Evolutionary conservation across 164 flowering plant species (phyloP).

Genomic region (Amborella trichopoda): DNA sequence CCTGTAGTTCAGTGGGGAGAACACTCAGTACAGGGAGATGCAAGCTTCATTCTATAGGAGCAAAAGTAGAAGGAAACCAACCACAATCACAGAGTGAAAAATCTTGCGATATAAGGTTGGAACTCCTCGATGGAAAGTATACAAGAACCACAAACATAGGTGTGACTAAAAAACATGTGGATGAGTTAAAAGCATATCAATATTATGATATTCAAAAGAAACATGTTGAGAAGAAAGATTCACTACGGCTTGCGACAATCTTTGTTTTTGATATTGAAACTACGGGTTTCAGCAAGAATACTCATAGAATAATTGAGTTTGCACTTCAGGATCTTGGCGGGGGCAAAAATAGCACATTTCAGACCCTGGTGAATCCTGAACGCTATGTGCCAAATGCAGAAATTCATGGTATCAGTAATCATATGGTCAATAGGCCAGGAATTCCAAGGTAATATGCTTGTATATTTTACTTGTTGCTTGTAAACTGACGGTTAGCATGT

Average conservation of each 20-base stretch:
- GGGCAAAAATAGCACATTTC: conserved; percentile 81
- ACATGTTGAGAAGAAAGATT: conserved; percentile 22
- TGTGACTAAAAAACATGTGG: conserved; percentile 17
- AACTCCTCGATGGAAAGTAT: conserved; percentile 27
- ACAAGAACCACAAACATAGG: conserved; percentile 17
- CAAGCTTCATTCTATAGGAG: conserved; percentile 24
- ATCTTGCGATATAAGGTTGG: conserved; percentile 17
- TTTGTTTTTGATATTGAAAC: conserved; percentile 81
- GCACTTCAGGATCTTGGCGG: conserved; percentile 75
- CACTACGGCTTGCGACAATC: conserved; percentile 32
- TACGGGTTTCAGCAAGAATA: conserved; percentile 58
- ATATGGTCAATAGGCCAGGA: conserved; percentile 65
- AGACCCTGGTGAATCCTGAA: conserved; percentile 70
- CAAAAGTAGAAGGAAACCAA: conserved; percentile 27
- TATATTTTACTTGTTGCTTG: too few species aligned
- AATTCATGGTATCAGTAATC: conserved; percentile 58
- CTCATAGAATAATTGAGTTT: conserved; percentile 65
- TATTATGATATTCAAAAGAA: conserved; percentile 22
- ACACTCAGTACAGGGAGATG: conserved; percentile 24
- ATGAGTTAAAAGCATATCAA: conserved; percentile 19
- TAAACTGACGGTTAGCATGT: too few species aligned
- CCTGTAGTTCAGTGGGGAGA: conserved; percentile 19
- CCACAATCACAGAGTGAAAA: conserved; percentile 21
- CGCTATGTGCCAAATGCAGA: conserved; percentile 41
- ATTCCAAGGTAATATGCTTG: conserved; percentile 58